Base-by-base conservation (phyloP, 345 rosid species). In the Microthlaspi erraticum region DNA sequence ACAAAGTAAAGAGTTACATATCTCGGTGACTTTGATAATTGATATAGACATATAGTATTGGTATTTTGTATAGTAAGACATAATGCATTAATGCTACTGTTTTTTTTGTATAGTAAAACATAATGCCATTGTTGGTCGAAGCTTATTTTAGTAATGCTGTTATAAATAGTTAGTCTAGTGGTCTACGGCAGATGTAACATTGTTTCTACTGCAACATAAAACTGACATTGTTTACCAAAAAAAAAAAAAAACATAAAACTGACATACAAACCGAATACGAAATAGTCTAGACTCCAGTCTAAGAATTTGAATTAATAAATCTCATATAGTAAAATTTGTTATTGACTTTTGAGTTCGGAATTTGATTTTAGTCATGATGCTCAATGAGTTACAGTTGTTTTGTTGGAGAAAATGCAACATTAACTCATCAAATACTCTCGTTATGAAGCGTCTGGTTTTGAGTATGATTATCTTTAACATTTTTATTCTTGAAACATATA, bases 21-120 rank as follows among this genome's bases (percentile, higher is more conserved):
- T 54, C 42, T 63, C 42, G 36, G 12, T 53, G 43, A 42, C 39
- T 43, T 53, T 32, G 18, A 61, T 61, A 71, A 42, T 39, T 48
- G 39, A 37, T 50, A 18, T 70, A 60, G 29, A 37, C 32, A 37
- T 50, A 18, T 70, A 60, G 29, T 38, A 41, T 70, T 51, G 36
- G 43, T 50, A 38, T 42, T 14, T 23, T 14, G 16, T 58, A 11
- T 39, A 23, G 52, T 31, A 11, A 43, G 8, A 26, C 17, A 68
- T 57, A 46, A 26, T 58, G 57, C n/a, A n/a, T n/a, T n/a, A n/a
- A n/a, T 37, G 23, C 3, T 23, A 1, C 3, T 1, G 26, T 20
- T 23, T 23, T 23, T 42, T 14, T n/a, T 14, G 16, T 58, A 42
- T 31, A 11, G 52, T 31, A 11, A 43, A 5, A 26, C 17, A 68